A percentile compares a stretch with the other conserved stretches of the same genome.
Conservation (phyloP, 2,329 filamentous ascomycete species). For the Coniella vitis region DNA sequence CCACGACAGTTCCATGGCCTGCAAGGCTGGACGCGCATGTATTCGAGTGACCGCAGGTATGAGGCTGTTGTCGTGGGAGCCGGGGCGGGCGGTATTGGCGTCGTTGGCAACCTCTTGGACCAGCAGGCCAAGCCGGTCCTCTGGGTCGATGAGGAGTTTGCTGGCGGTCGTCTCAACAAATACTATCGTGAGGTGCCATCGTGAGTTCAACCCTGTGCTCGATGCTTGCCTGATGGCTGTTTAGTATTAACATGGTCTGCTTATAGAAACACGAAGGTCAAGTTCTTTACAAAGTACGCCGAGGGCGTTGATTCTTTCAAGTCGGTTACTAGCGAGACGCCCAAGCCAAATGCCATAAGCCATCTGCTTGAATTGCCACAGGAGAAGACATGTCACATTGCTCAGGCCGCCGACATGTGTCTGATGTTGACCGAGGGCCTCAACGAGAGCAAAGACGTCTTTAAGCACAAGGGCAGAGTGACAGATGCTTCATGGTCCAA, state of each 20-base stretch:
- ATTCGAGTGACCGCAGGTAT: constrained; percentile 14
- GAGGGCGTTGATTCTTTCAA: constrained; percentile 46
- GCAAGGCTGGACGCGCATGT: constrained; percentile 15
- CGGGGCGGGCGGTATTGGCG: constrained; percentile 41
- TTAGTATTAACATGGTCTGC: not conserved
- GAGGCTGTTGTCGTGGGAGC: constrained; percentile 18
- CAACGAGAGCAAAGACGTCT: constrained; percentile 30
- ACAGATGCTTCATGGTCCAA: constrained; percentile 26
- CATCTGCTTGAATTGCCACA: constrained; percentile 46
- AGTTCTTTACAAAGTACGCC: constrained; percentile 51
- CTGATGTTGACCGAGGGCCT: constrained; percentile 38
- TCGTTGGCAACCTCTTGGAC: constrained; percentile 55
- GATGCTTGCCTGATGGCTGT: not conserved
- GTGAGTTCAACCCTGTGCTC: not conserved
- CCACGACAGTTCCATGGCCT: constrained; percentile 7
- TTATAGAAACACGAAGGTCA: constrained; percentile 51
- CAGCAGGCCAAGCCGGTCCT: constrained; percentile 39
- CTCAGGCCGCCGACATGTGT: constrained; percentile 50
- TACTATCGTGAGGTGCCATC: constrained; percentile 54
- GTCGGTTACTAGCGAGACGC: constrained; percentile 39
- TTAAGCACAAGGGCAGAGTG: constrained; percentile 31
- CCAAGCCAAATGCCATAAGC: constrained; percentile 47
- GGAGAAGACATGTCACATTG: constrained; percentile 49
- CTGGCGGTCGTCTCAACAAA: constrained; percentile 43
- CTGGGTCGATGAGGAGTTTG: constrained; percentile 53